Conservation (phyloP, 371 early-diverging fungal genomes). For the Mucor lusitanicus region DNA sequence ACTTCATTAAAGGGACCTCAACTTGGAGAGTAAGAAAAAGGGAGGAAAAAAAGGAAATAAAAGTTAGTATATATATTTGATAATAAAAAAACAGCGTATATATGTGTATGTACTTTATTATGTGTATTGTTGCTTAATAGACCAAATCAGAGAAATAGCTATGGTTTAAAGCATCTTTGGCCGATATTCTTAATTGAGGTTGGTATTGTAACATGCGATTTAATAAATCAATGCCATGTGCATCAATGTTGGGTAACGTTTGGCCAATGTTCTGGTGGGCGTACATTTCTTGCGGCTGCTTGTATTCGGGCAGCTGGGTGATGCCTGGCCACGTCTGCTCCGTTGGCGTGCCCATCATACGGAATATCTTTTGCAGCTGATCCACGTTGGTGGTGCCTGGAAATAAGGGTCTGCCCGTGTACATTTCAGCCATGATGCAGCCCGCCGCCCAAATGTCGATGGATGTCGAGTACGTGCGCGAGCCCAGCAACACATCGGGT, state of each 20-base stretch:
- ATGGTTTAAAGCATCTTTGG: conserved; percentile 80
- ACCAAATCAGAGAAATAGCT: conserved; percentile 73
- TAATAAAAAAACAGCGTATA: conserved; percentile 9
- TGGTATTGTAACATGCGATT: conserved; percentile 79
- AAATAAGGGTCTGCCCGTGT: conserved; percentile 90
- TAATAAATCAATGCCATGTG: conserved; percentile 74
- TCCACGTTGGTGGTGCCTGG: conserved; percentile 93
- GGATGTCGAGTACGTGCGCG: conserved; percentile 91
- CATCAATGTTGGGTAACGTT: conserved; percentile 77
- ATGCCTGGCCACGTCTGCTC: conserved; percentile 89
- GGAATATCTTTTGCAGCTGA: conserved; percentile 87
- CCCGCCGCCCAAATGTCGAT: conserved; percentile 99
- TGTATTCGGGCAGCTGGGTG: conserved; percentile 86
- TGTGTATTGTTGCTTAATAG: background rate
- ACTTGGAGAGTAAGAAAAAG: conserved; percentile 35
- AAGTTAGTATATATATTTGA: conserved; percentile 3
- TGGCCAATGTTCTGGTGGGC: conserved; percentile 67
- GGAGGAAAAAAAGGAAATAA: background rate
- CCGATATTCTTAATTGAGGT: conserved; percentile 84
- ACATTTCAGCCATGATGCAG: conserved; percentile 97
- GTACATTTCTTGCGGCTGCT: conserved; percentile 70
- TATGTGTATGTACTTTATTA: conserved; percentile 1
- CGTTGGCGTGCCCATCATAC: conserved; percentile 85
- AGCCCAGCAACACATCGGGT: conserved; percentile 96
- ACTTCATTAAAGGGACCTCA: conserved; percentile 69